Percentiles rank a stretch among this genome's conserved stretches.
Conservation (phyloP, 1,284 basidiomycete species). For the Cerrena zonata region DNA sequence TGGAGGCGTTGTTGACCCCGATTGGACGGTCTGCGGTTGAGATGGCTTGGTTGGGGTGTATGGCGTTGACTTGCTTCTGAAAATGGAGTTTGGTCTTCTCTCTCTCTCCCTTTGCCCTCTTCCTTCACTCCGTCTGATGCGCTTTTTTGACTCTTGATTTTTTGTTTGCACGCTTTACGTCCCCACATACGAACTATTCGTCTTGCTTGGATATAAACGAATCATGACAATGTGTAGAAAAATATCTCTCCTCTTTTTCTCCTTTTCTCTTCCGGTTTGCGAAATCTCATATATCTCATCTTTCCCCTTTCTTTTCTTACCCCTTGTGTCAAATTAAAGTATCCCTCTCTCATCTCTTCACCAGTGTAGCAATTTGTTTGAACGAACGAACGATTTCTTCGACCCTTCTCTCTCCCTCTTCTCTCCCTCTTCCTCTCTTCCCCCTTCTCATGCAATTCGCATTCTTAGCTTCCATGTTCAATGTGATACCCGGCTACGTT, state of each 20-base stretch:
- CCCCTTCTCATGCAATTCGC: background rate
- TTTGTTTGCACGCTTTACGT: too few relatives aligned
- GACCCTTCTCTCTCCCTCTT: background rate
- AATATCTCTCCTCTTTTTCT: background rate
- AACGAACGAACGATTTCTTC: background rate
- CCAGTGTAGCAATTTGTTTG: slow-evolving; percentile 2
- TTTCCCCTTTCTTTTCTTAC: background rate
- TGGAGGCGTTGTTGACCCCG: slow-evolving; percentile 49
- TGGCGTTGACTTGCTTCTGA: slow-evolving; percentile 66
- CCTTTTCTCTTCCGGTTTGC: background rate
- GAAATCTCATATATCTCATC: slow-evolving; percentile 1
- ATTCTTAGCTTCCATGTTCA: background rate
- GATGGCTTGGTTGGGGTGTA: slow-evolving; percentile 75
- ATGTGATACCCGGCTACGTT: background rate
- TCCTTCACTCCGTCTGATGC: too few relatives aligned
- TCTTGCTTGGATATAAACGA: background rate
- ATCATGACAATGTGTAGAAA: background rate
- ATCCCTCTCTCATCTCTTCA: background rate
- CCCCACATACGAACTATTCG: too few relatives aligned
- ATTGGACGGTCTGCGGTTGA: slow-evolving; percentile 72
- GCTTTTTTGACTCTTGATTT: too few relatives aligned
- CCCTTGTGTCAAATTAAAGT: background rate
- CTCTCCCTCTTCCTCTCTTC: background rate
- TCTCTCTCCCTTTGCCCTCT: too few relatives aligned
- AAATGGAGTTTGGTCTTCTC: background rate